Conservation (phyloP, 2,329 filamentous ascomycete species). For the Fusarium vanettenii region DNA sequence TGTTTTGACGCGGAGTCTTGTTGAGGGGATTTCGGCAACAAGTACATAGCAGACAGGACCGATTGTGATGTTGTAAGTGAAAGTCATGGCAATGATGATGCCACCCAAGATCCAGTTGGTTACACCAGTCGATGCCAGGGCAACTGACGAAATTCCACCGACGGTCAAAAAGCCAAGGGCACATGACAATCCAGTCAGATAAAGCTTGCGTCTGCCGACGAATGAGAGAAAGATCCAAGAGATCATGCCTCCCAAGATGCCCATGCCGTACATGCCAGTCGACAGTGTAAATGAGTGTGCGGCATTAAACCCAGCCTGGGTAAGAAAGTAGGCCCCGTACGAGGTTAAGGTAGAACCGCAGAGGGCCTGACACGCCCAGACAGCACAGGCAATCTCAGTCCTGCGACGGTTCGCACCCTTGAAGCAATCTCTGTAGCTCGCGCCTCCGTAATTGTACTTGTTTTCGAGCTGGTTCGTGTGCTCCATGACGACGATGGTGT, state of each 20-base stretch:
- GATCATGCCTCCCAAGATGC: slow-evolving; percentile 53
- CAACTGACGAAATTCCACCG: slow-evolving; percentile 53
- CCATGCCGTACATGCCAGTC: slow-evolving; percentile 53
- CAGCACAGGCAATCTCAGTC: slow-evolving; percentile 44
- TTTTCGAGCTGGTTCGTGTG: slow-evolving; percentile 57
- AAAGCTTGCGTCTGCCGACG: slow-evolving; percentile 55
- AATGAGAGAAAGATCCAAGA: slow-evolving; percentile 54
- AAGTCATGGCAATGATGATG: slow-evolving; percentile 55
- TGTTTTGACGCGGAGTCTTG: slow-evolving; percentile 53
- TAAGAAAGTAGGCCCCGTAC: slow-evolving; percentile 54
- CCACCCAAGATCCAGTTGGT: slow-evolving; percentile 51
- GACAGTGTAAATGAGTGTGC: slow-evolving; percentile 53
- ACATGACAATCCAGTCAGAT: slow-evolving; percentile 49
- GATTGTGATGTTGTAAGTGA: slow-evolving; percentile 48
- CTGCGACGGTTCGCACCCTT: slow-evolving; percentile 42
- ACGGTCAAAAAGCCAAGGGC: slow-evolving; percentile 48
- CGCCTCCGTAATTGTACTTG: slow-evolving; percentile 50
- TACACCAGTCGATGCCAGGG: slow-evolving; percentile 41
- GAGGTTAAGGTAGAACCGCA: slow-evolving; percentile 37
- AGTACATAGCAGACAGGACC: slow-evolving; percentile 49
- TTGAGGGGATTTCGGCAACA: slow-evolving; percentile 53
- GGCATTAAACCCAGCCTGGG: slow-evolving; percentile 53
- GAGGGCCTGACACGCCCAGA: slow-evolving; percentile 43
- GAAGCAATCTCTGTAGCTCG: slow-evolving; percentile 35
- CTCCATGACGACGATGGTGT: slow-evolving; percentile 56